These are phyloP conservation scores for Lenwebbia sp. DNA, from an alignment of 345 rosid genomes.

Conservation along the genomic window DNA sequence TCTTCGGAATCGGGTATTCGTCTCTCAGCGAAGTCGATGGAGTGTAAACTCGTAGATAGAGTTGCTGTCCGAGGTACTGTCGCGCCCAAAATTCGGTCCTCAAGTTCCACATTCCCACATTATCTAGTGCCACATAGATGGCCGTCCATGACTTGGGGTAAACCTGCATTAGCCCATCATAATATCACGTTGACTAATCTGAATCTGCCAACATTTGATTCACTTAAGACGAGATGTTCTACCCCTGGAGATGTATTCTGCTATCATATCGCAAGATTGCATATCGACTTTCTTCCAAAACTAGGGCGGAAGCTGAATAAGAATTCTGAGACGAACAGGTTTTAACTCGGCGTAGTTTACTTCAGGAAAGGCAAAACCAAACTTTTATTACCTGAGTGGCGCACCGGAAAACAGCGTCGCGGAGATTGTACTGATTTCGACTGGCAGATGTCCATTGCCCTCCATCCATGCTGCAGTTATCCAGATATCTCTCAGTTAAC, in stretches of 20 bases:
- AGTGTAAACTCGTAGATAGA: constrained; percentile 76
- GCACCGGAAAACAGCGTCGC: constrained; percentile 63
- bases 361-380: neutral
- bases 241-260: neutral
- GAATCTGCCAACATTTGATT: neutral
- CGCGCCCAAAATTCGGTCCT: constrained; percentile 92
- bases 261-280: neutral
- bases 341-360: neutral
- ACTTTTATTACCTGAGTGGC: constrained; percentile 52
- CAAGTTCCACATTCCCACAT: constrained; percentile 96
- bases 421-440: constrained; percentile 70
- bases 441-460: constrained; percentile 74
- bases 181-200: neutral
- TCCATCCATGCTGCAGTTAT: constrained; percentile 76
- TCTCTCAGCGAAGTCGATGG: constrained; percentile 73
- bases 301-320: neutral
- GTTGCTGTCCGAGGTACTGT: constrained; percentile 90
- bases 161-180: constrained; percentile 34
- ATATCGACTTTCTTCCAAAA: neutral
- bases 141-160: constrained; percentile 93
- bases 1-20: constrained; percentile 81
- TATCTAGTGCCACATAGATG: constrained; percentile 74
- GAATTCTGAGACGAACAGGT: neutral
- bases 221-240: neutral
- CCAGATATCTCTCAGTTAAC: neutral